These are phyloP conservation scores for Neoscytalidium dimidiatum DNA, from an alignment of 2,329 filamentous ascomycete genomes.

Conservation along the genomic window DNA sequence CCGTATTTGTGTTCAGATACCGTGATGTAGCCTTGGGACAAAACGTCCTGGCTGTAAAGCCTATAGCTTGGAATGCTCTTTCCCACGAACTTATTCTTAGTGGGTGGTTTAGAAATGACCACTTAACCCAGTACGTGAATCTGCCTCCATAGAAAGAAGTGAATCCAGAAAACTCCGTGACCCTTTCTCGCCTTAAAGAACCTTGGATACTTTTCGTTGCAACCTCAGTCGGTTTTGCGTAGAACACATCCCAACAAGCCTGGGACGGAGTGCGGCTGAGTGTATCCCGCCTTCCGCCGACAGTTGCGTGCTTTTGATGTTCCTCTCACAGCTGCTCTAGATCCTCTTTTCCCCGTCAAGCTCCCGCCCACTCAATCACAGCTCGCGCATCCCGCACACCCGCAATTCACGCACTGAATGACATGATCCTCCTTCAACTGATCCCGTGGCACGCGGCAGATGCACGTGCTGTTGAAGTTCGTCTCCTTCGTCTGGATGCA, in stretches of 20 bases:
- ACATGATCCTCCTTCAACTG: slow-evolving; percentile 88
- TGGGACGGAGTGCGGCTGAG: neutral
- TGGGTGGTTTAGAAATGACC: too few species aligned
- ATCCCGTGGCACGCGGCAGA: slow-evolving; percentile 89
- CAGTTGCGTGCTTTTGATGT: too few species aligned
- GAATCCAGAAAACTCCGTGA: neutral
- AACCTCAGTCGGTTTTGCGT: neutral
- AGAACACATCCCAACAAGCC: neutral
- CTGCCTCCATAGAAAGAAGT: neutral
- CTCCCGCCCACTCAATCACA: neutral
- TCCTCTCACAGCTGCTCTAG: neutral
- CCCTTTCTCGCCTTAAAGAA: neutral
- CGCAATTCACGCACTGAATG: slow-evolving; percentile 92
- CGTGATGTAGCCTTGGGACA: too few species aligned
- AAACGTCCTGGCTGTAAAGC: too few species aligned
- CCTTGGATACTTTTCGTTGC: neutral
- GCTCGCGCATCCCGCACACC: slow-evolving; percentile 79
- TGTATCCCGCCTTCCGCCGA: too few species aligned
- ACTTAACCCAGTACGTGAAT: too few species aligned
- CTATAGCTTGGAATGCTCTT: too few species aligned
- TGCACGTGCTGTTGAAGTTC: slow-evolving; percentile 96
- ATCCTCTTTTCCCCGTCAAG: neutral
- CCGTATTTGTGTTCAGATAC: neutral
- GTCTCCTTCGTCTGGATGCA: slow-evolving; percentile 99
- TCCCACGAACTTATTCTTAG: too few species aligned